These are phyloP conservation scores for Przewalskia tangutica DNA, from an alignment of 257 asterid genomes.

Conservation along the genomic window DNA sequence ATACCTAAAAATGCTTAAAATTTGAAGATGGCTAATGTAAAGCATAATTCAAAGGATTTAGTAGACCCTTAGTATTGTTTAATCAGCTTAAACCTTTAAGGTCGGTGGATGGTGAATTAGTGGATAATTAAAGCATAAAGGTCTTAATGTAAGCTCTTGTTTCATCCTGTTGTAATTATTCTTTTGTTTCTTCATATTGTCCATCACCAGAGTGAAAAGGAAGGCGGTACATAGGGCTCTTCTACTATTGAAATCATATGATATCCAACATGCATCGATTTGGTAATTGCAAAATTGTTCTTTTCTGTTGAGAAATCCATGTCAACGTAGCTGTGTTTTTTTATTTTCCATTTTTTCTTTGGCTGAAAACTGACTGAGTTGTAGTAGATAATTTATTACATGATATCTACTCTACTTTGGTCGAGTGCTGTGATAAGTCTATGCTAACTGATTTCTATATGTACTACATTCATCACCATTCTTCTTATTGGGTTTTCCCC, in stretches of 20 bases:
- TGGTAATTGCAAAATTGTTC: background rate
- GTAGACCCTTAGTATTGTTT: background rate
- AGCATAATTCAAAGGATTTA: background rate
- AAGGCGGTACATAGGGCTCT: background rate
- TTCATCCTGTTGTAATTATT: background rate
- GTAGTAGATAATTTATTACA: background rate
- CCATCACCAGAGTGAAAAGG: background rate
- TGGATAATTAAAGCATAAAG: background rate
- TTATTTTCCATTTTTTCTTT: background rate
- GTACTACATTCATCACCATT: background rate
- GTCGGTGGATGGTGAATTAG: background rate
- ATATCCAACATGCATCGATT: background rate
- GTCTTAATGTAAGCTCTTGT: background rate
- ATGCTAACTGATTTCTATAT: background rate
- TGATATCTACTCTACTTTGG: background rate
- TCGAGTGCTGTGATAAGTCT: background rate
- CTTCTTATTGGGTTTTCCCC: conserved; percentile 2
- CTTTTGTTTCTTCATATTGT: background rate
- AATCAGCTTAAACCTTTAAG: background rate
- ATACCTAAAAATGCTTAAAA: background rate
- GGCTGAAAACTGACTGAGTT: background rate
- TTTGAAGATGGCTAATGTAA: background rate
- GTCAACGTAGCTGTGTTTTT: background rate
- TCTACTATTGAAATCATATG: background rate
- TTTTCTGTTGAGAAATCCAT: background rate